Evolutionary conservation across 2,329 filamentous ascomycete species (phyloP).

Genomic region (Apiospora arundinis): DNA sequence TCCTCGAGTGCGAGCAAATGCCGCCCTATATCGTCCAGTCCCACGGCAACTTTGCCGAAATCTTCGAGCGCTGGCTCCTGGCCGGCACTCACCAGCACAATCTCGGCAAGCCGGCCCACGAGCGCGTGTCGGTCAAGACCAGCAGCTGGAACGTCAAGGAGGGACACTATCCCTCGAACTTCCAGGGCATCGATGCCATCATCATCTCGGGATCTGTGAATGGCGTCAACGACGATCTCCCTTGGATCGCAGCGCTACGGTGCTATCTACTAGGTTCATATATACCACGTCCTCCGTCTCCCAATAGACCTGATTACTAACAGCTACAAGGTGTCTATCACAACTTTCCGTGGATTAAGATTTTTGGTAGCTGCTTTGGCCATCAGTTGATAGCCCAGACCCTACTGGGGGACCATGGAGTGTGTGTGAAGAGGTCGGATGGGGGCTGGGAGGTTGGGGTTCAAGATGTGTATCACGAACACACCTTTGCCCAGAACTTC

Average conservation of each 20-base stretch:
- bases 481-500: constrained; percentile 20
- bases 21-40: constrained; percentile 18
- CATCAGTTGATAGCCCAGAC: constrained; percentile 26
- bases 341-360: constrained; percentile 23
- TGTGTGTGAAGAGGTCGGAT: constrained; percentile 17
- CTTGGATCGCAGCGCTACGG: constrained; percentile 23
- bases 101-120: background rate
- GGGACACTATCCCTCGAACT: constrained; percentile 20
- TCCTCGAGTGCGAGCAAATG: constrained; percentile 26
- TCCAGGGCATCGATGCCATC: constrained; percentile 21
- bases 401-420: constrained; percentile 21
- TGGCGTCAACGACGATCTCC: constrained; percentile 22
- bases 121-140: background rate
- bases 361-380: constrained; percentile 27
- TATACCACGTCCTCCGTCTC: background rate
- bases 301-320: background rate
- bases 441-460: constrained; percentile 27
- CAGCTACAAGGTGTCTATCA: constrained; percentile 17
- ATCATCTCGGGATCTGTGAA: constrained; percentile 25
- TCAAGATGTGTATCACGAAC: constrained; percentile 19
- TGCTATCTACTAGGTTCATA: constrained; percentile 16
- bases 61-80: constrained; percentile 25
- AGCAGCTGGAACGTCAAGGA: constrained; percentile 21
- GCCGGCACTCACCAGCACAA: constrained; percentile 21
- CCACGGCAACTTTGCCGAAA: constrained; percentile 23